These are phyloP conservation scores for Blastobotrys indianensis DNA, from an alignment of 1,139 yeast species.

Conservation along the genomic window DNA sequence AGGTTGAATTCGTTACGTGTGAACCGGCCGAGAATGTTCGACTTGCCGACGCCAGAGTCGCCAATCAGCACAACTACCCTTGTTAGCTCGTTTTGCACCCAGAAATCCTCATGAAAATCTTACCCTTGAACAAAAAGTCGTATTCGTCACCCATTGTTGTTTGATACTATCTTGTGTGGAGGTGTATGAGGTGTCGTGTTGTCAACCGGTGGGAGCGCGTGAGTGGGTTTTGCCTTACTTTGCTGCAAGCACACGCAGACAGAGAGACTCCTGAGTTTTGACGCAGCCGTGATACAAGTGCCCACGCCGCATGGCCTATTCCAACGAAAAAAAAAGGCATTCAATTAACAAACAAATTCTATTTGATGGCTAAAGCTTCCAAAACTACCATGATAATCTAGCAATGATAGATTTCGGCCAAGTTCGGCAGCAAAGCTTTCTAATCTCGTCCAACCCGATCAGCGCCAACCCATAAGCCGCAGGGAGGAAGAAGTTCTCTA, in stretches of 20 bases:
- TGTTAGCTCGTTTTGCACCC: conserved; percentile 2
- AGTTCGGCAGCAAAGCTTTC: conserved; percentile 38
- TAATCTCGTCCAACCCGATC: conserved; percentile 40
- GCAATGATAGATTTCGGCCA: conserved; percentile 16
- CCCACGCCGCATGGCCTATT: too few relatives aligned
- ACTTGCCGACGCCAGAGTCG: conserved; percentile 96
- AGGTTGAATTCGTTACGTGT: conserved; percentile 93
- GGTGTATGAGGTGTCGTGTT: too few relatives aligned
- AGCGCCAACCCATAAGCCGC: conserved; percentile 41
- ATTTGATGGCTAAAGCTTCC: too few relatives aligned
- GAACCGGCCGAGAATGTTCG: conserved; percentile 87
- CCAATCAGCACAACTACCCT: conserved; percentile 78
- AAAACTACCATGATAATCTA: conserved; percentile 17
- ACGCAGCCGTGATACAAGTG: too few relatives aligned
- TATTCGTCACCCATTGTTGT: conserved; percentile 57
- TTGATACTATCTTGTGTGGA: too few relatives aligned
- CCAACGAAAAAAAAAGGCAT: too few relatives aligned
- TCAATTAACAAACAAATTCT: too few relatives aligned
- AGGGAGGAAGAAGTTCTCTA: conserved; percentile 46
- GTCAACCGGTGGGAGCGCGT: too few relatives aligned
- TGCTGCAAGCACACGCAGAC: too few relatives aligned
- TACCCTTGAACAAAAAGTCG: conserved; percentile 87
- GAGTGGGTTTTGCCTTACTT: too few relatives aligned
- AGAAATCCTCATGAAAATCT: too few relatives aligned
- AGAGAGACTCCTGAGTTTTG: too few relatives aligned